A percentile compares a stretch with the other conserved stretches of the same genome.
phyloP scores from a whole-genome alignment of 495 filamentous ascomycete genomes.

The Penicillium cosmopolitanum region DNA sequence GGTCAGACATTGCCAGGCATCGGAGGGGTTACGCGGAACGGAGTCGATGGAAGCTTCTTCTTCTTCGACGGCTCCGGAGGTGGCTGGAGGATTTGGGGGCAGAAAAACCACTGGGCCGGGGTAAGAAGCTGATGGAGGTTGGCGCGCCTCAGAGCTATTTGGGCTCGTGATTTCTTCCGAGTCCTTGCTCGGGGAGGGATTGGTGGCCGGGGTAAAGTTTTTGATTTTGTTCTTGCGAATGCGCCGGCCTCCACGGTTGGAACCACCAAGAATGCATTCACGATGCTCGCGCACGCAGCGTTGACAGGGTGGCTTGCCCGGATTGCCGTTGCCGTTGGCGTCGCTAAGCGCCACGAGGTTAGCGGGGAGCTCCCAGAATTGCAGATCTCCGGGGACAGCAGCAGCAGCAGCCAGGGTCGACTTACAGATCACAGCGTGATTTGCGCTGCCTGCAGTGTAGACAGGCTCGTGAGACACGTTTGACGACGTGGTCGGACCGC shows the following conservation, averaged over 20 bases:
- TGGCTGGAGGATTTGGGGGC: slow-evolving; percentile 36
- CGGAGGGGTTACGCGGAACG: slow-evolving; percentile 51
- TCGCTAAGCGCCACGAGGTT: slow-evolving; percentile 38
- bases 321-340: slow-evolving; percentile 48
- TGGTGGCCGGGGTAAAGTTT: slow-evolving; percentile 38
- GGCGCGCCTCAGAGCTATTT: slow-evolving; percentile 32
- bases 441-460: slow-evolving; percentile 66
- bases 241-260: slow-evolving; percentile 64
- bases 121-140: slow-evolving; percentile 34
- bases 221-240: slow-evolving; percentile 57
- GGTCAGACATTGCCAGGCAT: slow-evolving; percentile 54
- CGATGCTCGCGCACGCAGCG: slow-evolving; percentile 60
- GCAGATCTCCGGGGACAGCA: slow-evolving; percentile 20
- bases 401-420: slow-evolving; percentile 5
- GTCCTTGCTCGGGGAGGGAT: slow-evolving; percentile 30
- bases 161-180: slow-evolving; percentile 35
- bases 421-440: slow-evolving; percentile 66
- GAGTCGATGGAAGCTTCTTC: slow-evolving; percentile 47
- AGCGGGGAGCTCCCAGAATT: slow-evolving; percentile 18
- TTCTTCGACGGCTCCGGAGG: slow-evolving; percentile 38
- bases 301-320: slow-evolving; percentile 58
- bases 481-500: slow-evolving; percentile 41
- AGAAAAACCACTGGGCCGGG: slow-evolving; percentile 44
- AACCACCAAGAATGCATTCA: slow-evolving; percentile 64
- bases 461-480: slow-evolving; percentile 65